These are phyloP conservation scores for Penicillium bialowiezense DNA, from an alignment of 495 filamentous ascomycete species.

Conservation along the genomic window DNA sequence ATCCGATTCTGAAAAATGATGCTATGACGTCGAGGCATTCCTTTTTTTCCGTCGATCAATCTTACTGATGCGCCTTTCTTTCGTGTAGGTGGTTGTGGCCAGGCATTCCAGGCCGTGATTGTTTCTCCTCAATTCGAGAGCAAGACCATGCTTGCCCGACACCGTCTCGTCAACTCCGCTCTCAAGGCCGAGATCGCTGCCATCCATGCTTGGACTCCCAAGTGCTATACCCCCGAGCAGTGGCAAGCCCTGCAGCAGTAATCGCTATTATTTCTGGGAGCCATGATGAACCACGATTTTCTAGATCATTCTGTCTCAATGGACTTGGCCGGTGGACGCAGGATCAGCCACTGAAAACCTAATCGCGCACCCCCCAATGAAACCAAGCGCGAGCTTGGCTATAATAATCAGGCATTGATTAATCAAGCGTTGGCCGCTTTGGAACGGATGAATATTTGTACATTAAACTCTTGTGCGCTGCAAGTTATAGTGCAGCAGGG, in stretches of 20 bases:
- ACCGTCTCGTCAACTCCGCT: constrained; percentile 83
- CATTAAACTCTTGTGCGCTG: constrained; percentile 1
- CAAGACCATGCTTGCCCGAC: constrained; percentile 82
- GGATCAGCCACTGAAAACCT: neutral
- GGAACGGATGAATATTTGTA: constrained; percentile 10
- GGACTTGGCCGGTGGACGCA: neutral
- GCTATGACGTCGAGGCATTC: constrained; percentile 5
- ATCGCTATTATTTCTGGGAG: neutral
- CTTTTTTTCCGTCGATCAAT: neutral
- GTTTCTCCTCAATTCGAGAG: constrained; percentile 84
- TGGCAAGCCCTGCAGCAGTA: constrained; percentile 69
- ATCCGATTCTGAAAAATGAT: neutral
- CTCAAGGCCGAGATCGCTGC: constrained; percentile 90
- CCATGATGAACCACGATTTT: neutral
- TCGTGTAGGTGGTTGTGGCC: constrained; percentile 80
- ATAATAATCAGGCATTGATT: constrained; percentile 1
- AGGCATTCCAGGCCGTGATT: constrained; percentile 89
- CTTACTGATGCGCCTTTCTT: neutral
- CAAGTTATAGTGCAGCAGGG: neutral
- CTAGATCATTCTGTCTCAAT: neutral
- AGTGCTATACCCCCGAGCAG: constrained; percentile 93
- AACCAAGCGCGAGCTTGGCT: neutral
- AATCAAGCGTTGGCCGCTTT: constrained; percentile 10
- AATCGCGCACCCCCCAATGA: neutral
- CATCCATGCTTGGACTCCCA: constrained; percentile 98